These are phyloP conservation scores for Penicillium sp. DNA, from an alignment of 2,329 filamentous ascomycete species.

Conservation along the genomic window DNA sequence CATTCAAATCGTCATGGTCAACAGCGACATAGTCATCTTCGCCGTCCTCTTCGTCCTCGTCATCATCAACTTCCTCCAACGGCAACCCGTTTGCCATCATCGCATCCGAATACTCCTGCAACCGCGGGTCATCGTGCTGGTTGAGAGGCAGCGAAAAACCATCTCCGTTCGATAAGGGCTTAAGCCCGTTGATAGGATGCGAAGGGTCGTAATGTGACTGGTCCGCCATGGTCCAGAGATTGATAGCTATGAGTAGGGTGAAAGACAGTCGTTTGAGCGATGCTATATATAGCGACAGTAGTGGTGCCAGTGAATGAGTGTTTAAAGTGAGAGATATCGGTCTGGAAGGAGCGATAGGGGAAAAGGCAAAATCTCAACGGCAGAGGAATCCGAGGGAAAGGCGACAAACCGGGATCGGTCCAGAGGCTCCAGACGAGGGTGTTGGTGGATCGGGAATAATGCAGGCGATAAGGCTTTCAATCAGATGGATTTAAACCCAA, in stretches of 20 bases:
- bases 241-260: background rate
- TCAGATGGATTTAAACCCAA: background rate
- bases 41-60: conserved; percentile 40
- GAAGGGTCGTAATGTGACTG: conserved; percentile 31
- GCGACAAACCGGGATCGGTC: conserved; percentile 1
- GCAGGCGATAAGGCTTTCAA: conserved; percentile 12
- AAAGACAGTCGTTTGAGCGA: background rate
- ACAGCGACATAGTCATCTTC: conserved; percentile 50
- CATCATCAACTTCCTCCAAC: conserved; percentile 34
- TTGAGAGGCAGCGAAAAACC: conserved; percentile 34
- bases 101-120: conserved; percentile 33
- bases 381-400: conserved; percentile 13
- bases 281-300: conserved; percentile 7
- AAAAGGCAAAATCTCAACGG: conserved; percentile 8
- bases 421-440: background rate
- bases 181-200: conserved; percentile 37
- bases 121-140: conserved; percentile 34
- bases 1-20: conserved; percentile 46
- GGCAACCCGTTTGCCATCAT: conserved; percentile 37
- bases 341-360: conserved; percentile 14
- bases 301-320: background rate
- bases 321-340: background rate
- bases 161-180: conserved; percentile 38
- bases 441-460: conserved; percentile 1
- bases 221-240: conserved; percentile 34